Base-by-base conservation (phyloP, 2,329 filamentous ascomycete species). In the Cladosporium sp. region DNA sequence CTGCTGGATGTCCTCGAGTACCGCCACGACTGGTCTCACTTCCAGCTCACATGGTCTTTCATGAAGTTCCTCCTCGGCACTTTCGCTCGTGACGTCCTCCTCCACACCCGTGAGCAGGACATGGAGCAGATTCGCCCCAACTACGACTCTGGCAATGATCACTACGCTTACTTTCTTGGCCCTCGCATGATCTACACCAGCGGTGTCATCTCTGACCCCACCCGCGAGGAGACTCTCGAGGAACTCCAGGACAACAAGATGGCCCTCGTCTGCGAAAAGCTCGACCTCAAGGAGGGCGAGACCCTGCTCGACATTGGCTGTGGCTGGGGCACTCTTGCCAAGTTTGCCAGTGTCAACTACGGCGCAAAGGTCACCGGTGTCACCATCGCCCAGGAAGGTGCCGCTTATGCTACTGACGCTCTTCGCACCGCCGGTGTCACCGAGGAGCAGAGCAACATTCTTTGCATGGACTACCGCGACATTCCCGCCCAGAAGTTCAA, bases 141-240 rank as follows among this genome's bases (percentile, higher is more conserved):
- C 80, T 99, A 99, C 77, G 94, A 97, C 82, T 88, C 91, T 64
- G 94, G 94, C 71, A 91, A 99, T 74, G 94, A 97, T 77, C 96
- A 97, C 79, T 99, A 99, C 81, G 88, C 85, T 73, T 99, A 92
- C 91, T 97, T 97, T 83, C 84, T 97, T 62, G 94, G 94, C 61
- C 93, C 93, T 59, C 92, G 93, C 71, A 99, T 97, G 94, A 91
- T 97, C 77, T 97, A 97, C 80, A 99, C 94, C 52, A 95, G 90
- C 51, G 94, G 94, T 68, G 81, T 99, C 69, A 95, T 99, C 72
- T 88, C 89, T 61, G 91, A 97, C 74, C 84, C 90, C 74, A 86
- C 87, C 75, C 83, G 81, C 65, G 94, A 97, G 77, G 94, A 97
- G 78, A 84, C 86, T 34, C 87, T 99, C 24, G 94, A 99, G 78